These are phyloP conservation scores for Isoetes engelmannii DNA, from an alignment of 83 land plant species.

Conservation along the genomic window DNA sequence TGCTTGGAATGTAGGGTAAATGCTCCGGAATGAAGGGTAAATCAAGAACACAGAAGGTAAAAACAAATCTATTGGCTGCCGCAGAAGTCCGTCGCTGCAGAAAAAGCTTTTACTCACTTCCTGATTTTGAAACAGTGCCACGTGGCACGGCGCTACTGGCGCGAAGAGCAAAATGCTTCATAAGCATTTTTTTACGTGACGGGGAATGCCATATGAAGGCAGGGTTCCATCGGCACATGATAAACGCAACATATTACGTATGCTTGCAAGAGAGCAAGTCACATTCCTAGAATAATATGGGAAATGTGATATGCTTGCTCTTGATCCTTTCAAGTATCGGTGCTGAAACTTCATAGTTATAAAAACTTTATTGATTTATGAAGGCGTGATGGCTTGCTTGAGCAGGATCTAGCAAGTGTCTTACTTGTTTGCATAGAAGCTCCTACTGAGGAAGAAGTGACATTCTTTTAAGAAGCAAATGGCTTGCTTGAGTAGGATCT, in stretches of 20 bases:
- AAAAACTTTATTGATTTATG: slow-evolving; percentile 39
- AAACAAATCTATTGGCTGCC: too few species aligned
- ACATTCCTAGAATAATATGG: slow-evolving; percentile 26
- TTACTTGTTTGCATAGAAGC: slow-evolving; percentile 77
- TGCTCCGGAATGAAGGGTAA: too few species aligned
- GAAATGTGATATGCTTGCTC: slow-evolving; percentile 25
- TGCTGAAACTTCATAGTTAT: slow-evolving; percentile 67
- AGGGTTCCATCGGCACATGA: slow-evolving; percentile 48
- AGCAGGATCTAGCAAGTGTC: neutral
- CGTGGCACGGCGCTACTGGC: too few species aligned
- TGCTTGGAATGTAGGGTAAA: too few species aligned
- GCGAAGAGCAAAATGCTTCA: too few species aligned
- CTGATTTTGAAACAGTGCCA: too few species aligned
- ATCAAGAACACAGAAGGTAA: too few species aligned
- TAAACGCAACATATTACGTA: slow-evolving; percentile 61
- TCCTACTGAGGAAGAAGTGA: slow-evolving; percentile 85
- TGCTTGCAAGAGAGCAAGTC: slow-evolving; percentile 65
- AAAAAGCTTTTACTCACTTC: too few species aligned
- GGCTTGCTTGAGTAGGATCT: neutral
- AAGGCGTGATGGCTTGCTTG: slow-evolving; percentile 14
- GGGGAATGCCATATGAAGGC: slow-evolving; percentile 66
- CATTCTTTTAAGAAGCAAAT: slow-evolving; percentile 28
- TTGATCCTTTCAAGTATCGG: slow-evolving; percentile 42
- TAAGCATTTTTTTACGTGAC: too few species aligned
- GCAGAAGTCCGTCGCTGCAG: too few species aligned